These are phyloP conservation scores for Fusarium sp. DNA, from an alignment of 2,329 filamentous ascomycete species.

Conservation along the genomic window DNA sequence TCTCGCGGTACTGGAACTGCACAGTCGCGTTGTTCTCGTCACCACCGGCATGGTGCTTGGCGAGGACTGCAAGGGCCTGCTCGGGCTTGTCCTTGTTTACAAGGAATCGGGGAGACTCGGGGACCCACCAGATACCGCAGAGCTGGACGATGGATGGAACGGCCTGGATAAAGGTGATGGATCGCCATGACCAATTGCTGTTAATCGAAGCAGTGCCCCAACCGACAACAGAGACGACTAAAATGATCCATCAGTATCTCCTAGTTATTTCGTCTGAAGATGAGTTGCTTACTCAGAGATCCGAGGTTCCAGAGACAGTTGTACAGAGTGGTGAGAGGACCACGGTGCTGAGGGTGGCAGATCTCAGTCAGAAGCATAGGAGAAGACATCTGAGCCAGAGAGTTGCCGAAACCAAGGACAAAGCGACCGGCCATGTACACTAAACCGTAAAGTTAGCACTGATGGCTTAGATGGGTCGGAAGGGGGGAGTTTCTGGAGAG, in stretches of 20 bases:
- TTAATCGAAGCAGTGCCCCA: conserved; percentile 71
- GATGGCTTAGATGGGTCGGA: neutral
- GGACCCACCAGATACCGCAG: conserved; percentile 74
- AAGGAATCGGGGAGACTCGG: conserved; percentile 75
- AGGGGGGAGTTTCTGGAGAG: neutral
- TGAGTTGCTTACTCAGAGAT: conserved; percentile 50
- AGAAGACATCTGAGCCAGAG: conserved; percentile 71
- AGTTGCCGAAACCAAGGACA: conserved; percentile 73
- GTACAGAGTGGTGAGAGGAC: conserved; percentile 73
- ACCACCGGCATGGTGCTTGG: conserved; percentile 73
- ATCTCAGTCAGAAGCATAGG: conserved; percentile 75
- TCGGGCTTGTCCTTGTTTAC: conserved; percentile 72
- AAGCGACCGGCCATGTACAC: conserved; percentile 56
- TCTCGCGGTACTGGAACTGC: conserved; percentile 75
- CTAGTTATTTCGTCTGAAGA: accelerated
- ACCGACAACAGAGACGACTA: conserved; percentile 70
- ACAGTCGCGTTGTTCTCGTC: conserved; percentile 69
- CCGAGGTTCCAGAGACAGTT: conserved; percentile 77
- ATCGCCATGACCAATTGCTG: conserved; percentile 75
- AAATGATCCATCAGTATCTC: neutral
- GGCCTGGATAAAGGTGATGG: conserved; percentile 73
- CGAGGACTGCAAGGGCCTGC: conserved; percentile 70
- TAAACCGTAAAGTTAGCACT: conserved; percentile 19
- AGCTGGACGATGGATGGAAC: conserved; percentile 72
- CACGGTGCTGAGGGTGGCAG: conserved; percentile 76